Evolutionary conservation across 1,284 basidiomycete species (phyloP), one percentile per base, ranked within the genome.

Genomic region (Baeospora myosura): DNA sequence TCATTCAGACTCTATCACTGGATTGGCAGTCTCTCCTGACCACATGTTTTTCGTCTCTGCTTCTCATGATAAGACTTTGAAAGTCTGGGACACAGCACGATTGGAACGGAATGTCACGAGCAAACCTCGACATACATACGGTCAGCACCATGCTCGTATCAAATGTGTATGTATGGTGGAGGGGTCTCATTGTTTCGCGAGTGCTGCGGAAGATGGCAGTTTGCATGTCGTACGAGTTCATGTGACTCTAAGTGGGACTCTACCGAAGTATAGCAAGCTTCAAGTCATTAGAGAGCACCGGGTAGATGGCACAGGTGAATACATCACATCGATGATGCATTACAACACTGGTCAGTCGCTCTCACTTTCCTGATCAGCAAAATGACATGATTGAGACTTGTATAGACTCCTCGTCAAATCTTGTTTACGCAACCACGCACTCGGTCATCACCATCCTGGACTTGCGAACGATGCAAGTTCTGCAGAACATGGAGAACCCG

Each of bases 41-140:
- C 91, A 96, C 49, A 66, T 83, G 49, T 99, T 97, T 69, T 98
- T 98, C 53, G 84, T 91, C 1, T 88, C 93, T 0, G 77, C 82
- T 0, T 94, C 91, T 1, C 81, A 88, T 49, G 92, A 96, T 56
- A 81, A 82, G 49, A 84, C 81, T 0, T 75, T 94, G 47, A 86
- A 88, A 56, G 71, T 71, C n/a, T 71, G 71, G 71, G 71, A 74
- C 53, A 72, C 71, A 6, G 68, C 69, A 2, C 58, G 71, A 16
- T 55, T 74, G 29, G 71, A 74, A 46, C 59, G 72, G 23, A 74
- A 74, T 51, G 70, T 86, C 11, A 85, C 81, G 10, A 81, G 79
- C 59, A 84, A 84, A 56, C 79, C 86, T 2, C 64, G 86, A 38
- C 79, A 86, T 55, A 85, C 84, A 1, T 88, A 88, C 56, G 68